Percentiles rank a stretch among this genome's conserved stretches.
Conservation (phyloP, 805 yeast genomes). For the Wickerhamomyces queroliae region DNA sequence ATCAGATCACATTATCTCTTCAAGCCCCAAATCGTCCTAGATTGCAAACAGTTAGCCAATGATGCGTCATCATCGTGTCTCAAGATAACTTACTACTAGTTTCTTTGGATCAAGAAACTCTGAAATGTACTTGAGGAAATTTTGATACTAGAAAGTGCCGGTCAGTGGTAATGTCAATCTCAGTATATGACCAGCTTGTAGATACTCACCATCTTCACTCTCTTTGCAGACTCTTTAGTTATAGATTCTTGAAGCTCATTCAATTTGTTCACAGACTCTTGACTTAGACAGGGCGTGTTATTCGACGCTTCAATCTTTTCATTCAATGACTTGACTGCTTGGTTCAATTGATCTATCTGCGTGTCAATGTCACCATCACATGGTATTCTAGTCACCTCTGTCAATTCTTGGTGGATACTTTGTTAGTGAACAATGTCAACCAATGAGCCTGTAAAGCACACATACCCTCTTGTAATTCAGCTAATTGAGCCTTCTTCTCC, state of each 20-base stretch:
- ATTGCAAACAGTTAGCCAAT: neutral
- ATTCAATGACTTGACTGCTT: neutral
- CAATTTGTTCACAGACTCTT: constrained; percentile 6
- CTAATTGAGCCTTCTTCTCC: neutral
- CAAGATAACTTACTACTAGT: constrained; percentile 9
- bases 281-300: constrained; percentile 3
- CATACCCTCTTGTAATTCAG: constrained; percentile 4
- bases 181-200: neutral
- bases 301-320: neutral
- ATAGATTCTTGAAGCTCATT: constrained; percentile 1
- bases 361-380: constrained; percentile 8
- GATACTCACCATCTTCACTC: constrained; percentile 10
- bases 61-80: no score
- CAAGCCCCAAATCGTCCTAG: constrained; percentile 16
- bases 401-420: constrained; percentile 1
- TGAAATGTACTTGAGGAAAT: constrained; percentile 12
- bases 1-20: no score
- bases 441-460: neutral
- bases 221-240: constrained; percentile 11
- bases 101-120: constrained; percentile 15
- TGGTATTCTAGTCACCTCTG: constrained; percentile 9
- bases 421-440: neutral
- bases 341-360: neutral
- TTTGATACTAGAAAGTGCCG: constrained; percentile 9
- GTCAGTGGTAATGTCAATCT: neutral